Evolutionary conservation across 2,329 filamentous ascomycete species (phyloP).

Genomic region (Diaporthe batatas): DNA sequence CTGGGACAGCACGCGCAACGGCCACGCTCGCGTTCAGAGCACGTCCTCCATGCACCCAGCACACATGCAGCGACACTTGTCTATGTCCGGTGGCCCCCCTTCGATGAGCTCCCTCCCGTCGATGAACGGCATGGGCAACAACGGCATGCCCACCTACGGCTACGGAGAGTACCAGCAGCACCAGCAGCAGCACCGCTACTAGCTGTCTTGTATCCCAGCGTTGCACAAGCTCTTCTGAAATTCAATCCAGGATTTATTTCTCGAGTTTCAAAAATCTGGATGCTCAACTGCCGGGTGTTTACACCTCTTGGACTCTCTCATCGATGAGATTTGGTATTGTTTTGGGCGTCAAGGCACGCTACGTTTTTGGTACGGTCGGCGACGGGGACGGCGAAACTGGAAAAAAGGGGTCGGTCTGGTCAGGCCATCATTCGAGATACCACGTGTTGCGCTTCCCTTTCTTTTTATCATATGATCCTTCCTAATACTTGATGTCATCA

Average conservation of each 20-base stretch:
- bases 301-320: not conserved
- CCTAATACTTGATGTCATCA: constrained; percentile 16
- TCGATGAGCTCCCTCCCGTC: constrained; percentile 36
- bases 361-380: constrained; percentile 19
- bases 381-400: constrained; percentile 26
- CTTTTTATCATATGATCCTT: constrained; percentile 9
- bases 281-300: not conserved
- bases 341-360: constrained; percentile 18
- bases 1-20: constrained; percentile 29
- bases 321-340: constrained; percentile 6
- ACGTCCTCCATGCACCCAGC: constrained; percentile 30
- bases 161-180: constrained; percentile 28
- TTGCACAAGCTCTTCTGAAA: not conserved
- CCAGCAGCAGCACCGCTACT: constrained; percentile 31
- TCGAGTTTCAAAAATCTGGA: not conserved
- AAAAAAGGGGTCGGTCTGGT: constrained; percentile 8
- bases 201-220: not conserved
- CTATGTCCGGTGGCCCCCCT: constrained; percentile 34
- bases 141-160: constrained; percentile 1
- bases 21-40: constrained; percentile 40
- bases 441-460: constrained; percentile 12
- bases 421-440: constrained; percentile 35
- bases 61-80: constrained; percentile 29
- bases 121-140: constrained; percentile 36
- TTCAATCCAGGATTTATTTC: not conserved